Evolutionary conservation across 202 grass and related monocot species (phyloP), one percentile per base, ranked within the genome.

Genomic region (Bolboschoenoplectus hybrid): DNA sequence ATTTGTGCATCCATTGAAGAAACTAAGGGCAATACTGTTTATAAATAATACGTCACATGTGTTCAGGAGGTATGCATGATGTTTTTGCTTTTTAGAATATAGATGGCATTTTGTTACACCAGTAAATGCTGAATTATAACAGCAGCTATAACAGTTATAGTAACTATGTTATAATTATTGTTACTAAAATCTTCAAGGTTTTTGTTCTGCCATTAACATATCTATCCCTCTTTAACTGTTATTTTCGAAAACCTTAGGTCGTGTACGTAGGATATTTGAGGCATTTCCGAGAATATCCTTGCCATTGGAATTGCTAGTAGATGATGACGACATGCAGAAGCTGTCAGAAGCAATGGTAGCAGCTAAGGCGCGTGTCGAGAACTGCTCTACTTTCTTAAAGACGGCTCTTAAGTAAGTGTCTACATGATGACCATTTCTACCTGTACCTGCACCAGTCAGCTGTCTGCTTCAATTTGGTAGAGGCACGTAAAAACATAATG

Each of bases 371-470:
- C 92, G 97, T 63, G 89, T 93, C 51, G 97, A 99, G 81, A 86
- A 85, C 89, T 98, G 97, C 89, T 94, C 86, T 85, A 94, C 97
- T 78, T 98, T 96, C 82, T 81, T 98, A 52, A 96, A 77, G 90
- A 89, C 92, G 83, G 97, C 93, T 82, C 91, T 98, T 56, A 98
- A 87, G 97, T 98, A 92, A 86, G 55, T 41, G 9, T 26, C 51
- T 46, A 85, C 60, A 57, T 64, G 64, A 55, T 67, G 39, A 14
- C 8, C 55, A 20, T 61, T 60, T 61, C 3, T 57, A 41, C 3
- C 35, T 10, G 7, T 41, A 80, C 53, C 75, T 58, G 75, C 35
- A 55, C 52, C 8, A 58, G 76, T 41, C 75, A 58, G 52, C 75
- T 55, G 7, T 9, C 6, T 79, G 35, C 52, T 58, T 61, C 16